Conservation (phyloP, 2,329 filamentous ascomycete genomes). For the Beauveria rudraprayagi region DNA sequence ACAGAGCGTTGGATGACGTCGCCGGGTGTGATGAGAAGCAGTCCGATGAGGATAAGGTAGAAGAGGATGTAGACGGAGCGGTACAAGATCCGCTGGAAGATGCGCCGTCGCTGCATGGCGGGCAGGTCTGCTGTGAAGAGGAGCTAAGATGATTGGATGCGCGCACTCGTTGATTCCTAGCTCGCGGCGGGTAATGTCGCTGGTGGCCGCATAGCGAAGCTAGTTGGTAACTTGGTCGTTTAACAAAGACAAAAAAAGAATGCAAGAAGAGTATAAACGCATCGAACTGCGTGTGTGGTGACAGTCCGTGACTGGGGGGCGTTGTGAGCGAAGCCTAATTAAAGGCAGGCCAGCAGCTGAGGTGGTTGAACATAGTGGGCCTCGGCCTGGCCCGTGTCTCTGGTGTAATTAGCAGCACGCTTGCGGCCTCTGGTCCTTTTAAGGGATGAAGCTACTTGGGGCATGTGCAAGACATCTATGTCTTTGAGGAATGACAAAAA, state of each 20-base stretch:
- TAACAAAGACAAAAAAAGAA: neutral
- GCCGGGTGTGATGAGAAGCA: constrained; percentile 72
- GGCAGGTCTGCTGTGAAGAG: neutral
- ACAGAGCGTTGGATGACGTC: constrained; percentile 76
- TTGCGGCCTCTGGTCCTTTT: neutral
- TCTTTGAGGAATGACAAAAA: neutral
- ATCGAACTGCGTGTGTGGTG: neutral
- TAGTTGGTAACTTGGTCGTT: neutral
- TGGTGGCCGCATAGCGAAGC: neutral
- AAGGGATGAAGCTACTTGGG: neutral
- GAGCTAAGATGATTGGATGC: neutral
- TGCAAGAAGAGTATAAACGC: neutral
- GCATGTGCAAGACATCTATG: neutral
- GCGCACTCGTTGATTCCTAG: neutral
- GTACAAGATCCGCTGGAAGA: constrained; percentile 60
- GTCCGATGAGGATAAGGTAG: constrained; percentile 60
- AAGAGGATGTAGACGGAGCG: constrained; percentile 68
- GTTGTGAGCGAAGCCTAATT: neutral
- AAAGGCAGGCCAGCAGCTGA: neutral
- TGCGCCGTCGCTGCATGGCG: constrained; percentile 25
- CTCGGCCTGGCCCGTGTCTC: constrained; percentile 3
- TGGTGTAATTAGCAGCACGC: neutral
- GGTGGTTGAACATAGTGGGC: constrained; percentile 10
- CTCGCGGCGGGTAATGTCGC: neutral
- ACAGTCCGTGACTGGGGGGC: constrained; percentile 3